Conservation (phyloP, 805 yeast species). For the Scheffersomyces amazonensis region DNA sequence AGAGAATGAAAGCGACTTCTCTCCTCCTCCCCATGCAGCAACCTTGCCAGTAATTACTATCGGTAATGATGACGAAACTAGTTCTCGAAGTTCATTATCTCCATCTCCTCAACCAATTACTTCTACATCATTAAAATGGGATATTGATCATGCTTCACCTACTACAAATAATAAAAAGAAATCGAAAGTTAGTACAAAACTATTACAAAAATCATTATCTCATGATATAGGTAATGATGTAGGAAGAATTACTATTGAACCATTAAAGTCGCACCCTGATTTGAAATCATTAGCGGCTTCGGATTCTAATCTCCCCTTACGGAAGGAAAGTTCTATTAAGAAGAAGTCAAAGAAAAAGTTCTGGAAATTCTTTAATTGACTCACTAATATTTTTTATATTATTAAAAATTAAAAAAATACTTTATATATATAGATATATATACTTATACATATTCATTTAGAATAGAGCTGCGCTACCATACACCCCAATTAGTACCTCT, state of each 20-base stretch:
- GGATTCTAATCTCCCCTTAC: no score
- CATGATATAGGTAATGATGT: conserved; percentile 25
- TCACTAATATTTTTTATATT: no score
- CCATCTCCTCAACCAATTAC: conserved; percentile 19
- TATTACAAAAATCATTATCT: conserved; percentile 30
- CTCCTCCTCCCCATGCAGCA: background rate
- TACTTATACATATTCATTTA: no score
- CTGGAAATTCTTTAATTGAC: conserved; percentile 29
- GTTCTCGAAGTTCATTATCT: background rate
- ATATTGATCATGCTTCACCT: conserved; percentile 16
- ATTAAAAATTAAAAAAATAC: no score
- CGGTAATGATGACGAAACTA: background rate
- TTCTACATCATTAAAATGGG: conserved; percentile 29
- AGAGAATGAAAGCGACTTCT: background rate
- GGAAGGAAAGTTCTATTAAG: conserved; percentile 10
- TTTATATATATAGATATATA: no score
- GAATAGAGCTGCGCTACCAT: no score
- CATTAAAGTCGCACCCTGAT: conserved; percentile 40
- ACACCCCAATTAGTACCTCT: no score
- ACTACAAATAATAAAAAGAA: conserved; percentile 8
- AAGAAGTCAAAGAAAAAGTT: conserved; percentile 31
- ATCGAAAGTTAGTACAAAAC: conserved; percentile 7
- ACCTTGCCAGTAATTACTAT: conserved; percentile 1
- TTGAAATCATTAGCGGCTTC: conserved; percentile 10
- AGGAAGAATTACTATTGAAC: conserved; percentile 27